Percentiles rank a stretch among this genome's conserved stretches.
These are phyloP conservation scores for Coffea humblotiana DNA, from an alignment of 305 asterid genomes.

Conservation along the genomic window DNA sequence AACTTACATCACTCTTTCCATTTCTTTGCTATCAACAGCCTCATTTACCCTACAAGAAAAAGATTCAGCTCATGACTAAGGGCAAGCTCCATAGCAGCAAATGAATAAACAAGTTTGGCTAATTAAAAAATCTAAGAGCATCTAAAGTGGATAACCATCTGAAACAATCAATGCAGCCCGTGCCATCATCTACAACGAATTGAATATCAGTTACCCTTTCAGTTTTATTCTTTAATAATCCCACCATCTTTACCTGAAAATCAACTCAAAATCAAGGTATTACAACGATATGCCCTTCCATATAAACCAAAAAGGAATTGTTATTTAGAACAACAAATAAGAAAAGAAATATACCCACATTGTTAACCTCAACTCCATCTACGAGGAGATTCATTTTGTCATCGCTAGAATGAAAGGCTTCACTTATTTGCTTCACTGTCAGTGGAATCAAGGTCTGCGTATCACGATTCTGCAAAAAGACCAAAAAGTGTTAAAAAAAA, in stretches of 20 bases:
- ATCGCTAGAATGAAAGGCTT: constrained; percentile 62
- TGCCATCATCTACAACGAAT: constrained; percentile 82
- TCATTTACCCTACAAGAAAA: constrained; percentile 61
- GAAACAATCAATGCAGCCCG: constrained; percentile 72
- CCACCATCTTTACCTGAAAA: constrained; percentile 73
- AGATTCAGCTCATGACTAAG: constrained; percentile 9
- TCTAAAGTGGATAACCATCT: constrained; percentile 50
- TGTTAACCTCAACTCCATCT: constrained; percentile 81
- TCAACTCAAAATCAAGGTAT: constrained; percentile 20
- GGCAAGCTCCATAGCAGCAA: neutral
- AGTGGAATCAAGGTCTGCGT: constrained; percentile 66
- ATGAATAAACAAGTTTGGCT: neutral
- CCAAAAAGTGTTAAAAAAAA: neutral
- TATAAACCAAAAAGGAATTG: neutral
- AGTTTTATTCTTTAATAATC: constrained; percentile 51
- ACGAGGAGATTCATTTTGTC: constrained; percentile 63
- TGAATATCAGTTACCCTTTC: constrained; percentile 68
- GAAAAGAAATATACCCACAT: constrained; percentile 34
- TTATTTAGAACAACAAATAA: neutral
- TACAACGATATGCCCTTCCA: neutral
- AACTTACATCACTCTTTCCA: constrained; percentile 64
- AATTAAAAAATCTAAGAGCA: neutral
- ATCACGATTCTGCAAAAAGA: constrained; percentile 68
- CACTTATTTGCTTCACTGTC: constrained; percentile 81
- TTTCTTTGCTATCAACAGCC: constrained; percentile 59